phyloP scores from a whole-genome alignment of 768 basidiomycete genomes.

The Pleurotus salmoneostramineus region DNA sequence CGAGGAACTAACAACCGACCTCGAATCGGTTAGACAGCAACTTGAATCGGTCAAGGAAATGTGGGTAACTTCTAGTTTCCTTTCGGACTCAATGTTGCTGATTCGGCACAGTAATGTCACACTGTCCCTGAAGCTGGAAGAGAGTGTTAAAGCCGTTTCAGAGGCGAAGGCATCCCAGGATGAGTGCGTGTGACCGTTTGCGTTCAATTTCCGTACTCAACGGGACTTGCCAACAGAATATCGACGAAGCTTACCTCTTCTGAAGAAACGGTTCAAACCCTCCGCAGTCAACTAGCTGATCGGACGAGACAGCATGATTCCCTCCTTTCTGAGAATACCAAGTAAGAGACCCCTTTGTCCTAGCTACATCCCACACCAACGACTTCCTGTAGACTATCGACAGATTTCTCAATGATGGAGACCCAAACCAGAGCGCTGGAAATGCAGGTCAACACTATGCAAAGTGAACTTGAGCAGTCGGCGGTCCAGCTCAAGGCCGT shows the following conservation, averaged over 20 bases:
- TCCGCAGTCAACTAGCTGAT: neutral
- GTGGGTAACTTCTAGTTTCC: neutral
- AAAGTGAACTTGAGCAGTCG: constrained; percentile 1
- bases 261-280: neutral
- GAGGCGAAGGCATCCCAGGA: neutral
- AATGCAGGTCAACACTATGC: constrained; percentile 2
- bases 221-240: neutral
- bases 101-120: neutral
- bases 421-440: neutral
- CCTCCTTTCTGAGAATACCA: neutral
- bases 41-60: constrained; percentile 1
- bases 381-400: neutral
- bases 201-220: neutral
- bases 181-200: neutral
- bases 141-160: neutral
- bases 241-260: neutral
- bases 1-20: neutral
- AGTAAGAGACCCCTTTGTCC: neutral
- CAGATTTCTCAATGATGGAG: neutral
- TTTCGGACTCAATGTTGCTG: neutral
- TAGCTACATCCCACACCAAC: neutral
- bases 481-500: neutral
- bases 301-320: neutral
- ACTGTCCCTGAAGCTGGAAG: neutral
- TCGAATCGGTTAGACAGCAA: neutral